Percentiles rank a stretch among this genome's conserved stretches.
These are phyloP conservation scores for Lactarius sanguifluus DNA, from an alignment of 768 basidiomycete species.

Conservation along the genomic window DNA sequence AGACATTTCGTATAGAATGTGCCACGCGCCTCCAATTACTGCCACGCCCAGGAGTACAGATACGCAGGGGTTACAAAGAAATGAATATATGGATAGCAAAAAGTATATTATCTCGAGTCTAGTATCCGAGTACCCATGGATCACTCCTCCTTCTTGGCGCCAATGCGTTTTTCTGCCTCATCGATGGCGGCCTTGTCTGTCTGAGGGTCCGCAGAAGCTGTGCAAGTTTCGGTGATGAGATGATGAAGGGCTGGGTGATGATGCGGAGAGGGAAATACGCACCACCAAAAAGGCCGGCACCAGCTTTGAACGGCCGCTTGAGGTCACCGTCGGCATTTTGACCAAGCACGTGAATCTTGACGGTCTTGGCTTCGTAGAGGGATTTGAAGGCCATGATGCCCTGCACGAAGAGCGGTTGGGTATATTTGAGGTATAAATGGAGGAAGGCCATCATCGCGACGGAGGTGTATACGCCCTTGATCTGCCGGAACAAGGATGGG, in stretches of 20 bases:
- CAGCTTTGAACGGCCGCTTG: constrained; percentile 83
- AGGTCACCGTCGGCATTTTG: constrained; percentile 81
- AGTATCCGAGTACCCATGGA: not conserved
- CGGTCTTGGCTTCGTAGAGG: constrained; percentile 80
- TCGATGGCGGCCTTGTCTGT: constrained; percentile 86
- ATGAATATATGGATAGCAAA: constrained; percentile 17
- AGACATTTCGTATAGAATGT: not conserved
- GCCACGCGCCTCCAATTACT: not conserved
- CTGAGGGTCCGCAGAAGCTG: constrained; percentile 63
- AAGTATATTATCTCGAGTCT: constrained; percentile 20
- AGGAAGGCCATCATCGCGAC: constrained; percentile 89
- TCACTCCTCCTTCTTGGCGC: constrained; percentile 67
- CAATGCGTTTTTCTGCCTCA: constrained; percentile 84
- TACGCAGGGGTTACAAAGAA: constrained; percentile 7
- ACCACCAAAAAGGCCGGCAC: constrained; percentile 72
- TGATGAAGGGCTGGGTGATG: not conserved
- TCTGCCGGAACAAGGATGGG: constrained; percentile 37
- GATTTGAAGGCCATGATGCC: constrained; percentile 93
- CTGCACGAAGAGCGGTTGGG: constrained; percentile 95
- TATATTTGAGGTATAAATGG: constrained; percentile 93
- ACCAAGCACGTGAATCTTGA: constrained; percentile 80
- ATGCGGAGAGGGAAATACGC: constrained; percentile 31
- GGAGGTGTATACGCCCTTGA: constrained; percentile 68
- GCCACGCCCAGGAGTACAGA: constrained; percentile 1
- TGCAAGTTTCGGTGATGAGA: constrained; percentile 7